A percentile compares a stretch with the other conserved stretches of the same genome.
phyloP scores from a whole-genome alignment of 805 yeast species.

The Tetrapisispora pingtungensis region DNA sequence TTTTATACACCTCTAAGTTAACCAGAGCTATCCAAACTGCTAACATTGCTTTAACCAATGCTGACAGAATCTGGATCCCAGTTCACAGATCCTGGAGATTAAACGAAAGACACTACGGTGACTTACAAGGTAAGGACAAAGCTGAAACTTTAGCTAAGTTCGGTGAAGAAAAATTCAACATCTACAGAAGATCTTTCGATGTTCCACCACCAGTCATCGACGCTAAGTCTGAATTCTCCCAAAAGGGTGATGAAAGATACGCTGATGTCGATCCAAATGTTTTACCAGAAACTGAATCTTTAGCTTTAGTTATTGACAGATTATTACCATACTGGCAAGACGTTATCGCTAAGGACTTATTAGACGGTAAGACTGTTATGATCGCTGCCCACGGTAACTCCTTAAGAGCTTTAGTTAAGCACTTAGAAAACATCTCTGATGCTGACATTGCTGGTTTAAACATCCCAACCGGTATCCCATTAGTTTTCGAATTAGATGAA shows the following conservation, averaged over 20 bases:
- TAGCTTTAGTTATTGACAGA: constrained; percentile 91
- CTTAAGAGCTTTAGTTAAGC: constrained; percentile 90
- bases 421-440: constrained; percentile 87
- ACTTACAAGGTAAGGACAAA: constrained; percentile 95
- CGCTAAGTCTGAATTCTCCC: constrained; percentile 71
- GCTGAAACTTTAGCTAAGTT: constrained; percentile 80
- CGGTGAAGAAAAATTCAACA: constrained; percentile 90
- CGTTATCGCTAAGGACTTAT: constrained; percentile 73
- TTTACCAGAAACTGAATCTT: constrained; percentile 89
- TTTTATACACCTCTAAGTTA: constrained; percentile 82
- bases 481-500: constrained; percentile 89
- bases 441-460: constrained; percentile 87
- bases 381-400: constrained; percentile 98
- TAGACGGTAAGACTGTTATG: constrained; percentile 81
- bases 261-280: constrained; percentile 71
- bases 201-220: constrained; percentile 90
- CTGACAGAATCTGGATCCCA: constrained; percentile 86
- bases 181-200: constrained; percentile 95
- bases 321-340: constrained; percentile 95
- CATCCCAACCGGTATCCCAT: constrained; percentile 98
- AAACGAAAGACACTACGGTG: constrained; percentile 99
- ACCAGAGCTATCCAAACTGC: constrained; percentile 97
- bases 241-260: constrained; percentile 80
- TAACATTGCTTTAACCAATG: constrained; percentile 78
- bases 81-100: constrained; percentile 95